Base-by-base conservation (phyloP, 2,329 filamentous ascomycete species). In the Pyrenochaeta sp. region DNA sequence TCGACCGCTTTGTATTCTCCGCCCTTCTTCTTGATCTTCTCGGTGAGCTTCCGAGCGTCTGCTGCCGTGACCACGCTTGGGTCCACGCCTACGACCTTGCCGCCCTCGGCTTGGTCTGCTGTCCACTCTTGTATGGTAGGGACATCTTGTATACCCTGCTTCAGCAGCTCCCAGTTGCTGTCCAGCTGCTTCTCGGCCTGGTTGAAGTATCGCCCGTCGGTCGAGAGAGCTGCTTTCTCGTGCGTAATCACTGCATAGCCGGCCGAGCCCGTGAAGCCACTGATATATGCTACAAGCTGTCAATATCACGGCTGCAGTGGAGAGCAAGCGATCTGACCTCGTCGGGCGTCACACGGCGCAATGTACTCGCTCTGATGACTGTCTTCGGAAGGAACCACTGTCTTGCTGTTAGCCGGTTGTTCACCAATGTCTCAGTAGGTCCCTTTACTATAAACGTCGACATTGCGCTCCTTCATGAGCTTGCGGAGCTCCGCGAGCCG, bases 311-410 rank as follows among this genome's bases (percentile, higher is more conserved):
- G 67, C 50, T 59, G 63, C 50, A 60, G 61, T 40, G 53, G 54
- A 53, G 46, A 57, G 48, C 50, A 58, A 61, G 66, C 58, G 34
- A 50, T 60, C 72, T 71, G 63, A 88, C 86, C 85, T 86, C 95
- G 89, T 67, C 95, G 89, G 60, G 86, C 93, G 82, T 99, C 95
- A 76, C 92, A 97, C n/a, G 90, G 89, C 50, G 95, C 95, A 77
- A 97, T 97, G 79, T 99, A 99, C 81, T 99, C 95, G 67, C 94
- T 98, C 68, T 94, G 92, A 77, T 99, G 95, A 75, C 92, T 94
- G 77, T 99, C 95, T 85, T 98, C 95, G 34, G 94, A 97, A 0
- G 95, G 95, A 6, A 98, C 87, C 74, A 99, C 94, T 98, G 75
- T 43, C 28, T 48, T 7, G n/a, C 61, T 68, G 72, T 82, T 68